A percentile compares a stretch with the other conserved stretches of the same genome.
These are phyloP conservation scores for Clausena lansium DNA, from an alignment of 345 rosid species.

Conservation along the genomic window DNA sequence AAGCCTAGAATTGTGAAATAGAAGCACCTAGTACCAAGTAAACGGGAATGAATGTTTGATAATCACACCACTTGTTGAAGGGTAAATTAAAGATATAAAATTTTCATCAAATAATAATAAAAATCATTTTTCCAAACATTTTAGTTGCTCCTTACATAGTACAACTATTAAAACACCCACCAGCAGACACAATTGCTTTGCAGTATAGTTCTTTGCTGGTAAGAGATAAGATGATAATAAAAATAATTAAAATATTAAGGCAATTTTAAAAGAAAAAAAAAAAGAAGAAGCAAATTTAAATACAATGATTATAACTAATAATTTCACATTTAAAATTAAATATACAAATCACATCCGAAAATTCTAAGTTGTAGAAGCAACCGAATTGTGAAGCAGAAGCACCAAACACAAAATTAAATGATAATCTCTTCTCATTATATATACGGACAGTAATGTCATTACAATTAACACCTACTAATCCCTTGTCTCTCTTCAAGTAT, in stretches of 20 bases:
- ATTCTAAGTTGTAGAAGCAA: neutral
- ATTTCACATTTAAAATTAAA: no score
- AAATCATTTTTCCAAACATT: no score
- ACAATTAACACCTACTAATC: conserved; percentile 3
- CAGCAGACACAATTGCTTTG: neutral
- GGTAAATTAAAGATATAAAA: no score
- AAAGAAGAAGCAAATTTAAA: no score
- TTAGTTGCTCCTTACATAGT: neutral
- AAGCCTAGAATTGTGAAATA: no score
- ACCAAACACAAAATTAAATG: neutral
- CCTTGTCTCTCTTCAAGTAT: neutral
- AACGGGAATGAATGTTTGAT: no score
- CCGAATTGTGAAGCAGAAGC: neutral
- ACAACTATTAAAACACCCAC: neutral
- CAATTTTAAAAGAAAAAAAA: no score
- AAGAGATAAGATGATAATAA: neutral
- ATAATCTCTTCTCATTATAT: neutral
- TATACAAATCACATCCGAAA: neutral
- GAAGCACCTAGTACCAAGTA: no score
- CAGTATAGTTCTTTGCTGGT: neutral
- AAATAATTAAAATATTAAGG: no score
- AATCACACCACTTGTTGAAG: no score
- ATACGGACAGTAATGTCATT: neutral
- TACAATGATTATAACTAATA: neutral
- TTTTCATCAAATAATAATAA: no score